Conservation (phyloP, 2,329 filamentous ascomycete species). For the Xylariaceae sp. region DNA sequence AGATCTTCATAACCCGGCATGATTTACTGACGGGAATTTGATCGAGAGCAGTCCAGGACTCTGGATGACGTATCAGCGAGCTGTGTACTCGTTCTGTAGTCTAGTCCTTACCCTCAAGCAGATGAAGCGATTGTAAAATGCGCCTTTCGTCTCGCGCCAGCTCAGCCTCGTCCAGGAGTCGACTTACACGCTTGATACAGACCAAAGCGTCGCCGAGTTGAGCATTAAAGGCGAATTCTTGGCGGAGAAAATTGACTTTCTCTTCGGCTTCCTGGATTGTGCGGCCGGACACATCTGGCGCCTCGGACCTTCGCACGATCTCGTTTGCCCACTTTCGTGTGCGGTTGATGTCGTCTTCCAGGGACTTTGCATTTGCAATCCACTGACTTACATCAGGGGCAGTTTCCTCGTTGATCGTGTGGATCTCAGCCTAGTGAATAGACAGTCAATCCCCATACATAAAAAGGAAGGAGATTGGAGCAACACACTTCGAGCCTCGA, state of each 20-base stretch:
- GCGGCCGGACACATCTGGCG: conserved; percentile 48
- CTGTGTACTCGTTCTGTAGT: background rate
- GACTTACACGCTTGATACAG: conserved; percentile 52
- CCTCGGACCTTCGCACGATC: conserved; percentile 72
- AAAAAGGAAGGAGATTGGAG: background rate
- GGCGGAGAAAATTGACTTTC: conserved; percentile 50
- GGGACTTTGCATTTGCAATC: conserved; percentile 75
- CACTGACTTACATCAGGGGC: conserved; percentile 77
- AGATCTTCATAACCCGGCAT: conserved; percentile 57
- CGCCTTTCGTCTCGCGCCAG: conserved; percentile 47
- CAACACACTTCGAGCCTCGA: conserved; percentile 39
- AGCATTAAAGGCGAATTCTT: conserved; percentile 54
- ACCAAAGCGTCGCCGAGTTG: conserved; percentile 49
- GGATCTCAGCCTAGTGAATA: conserved; percentile 58
- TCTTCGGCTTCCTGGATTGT: conserved; percentile 48
- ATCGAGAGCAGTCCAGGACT: conserved; percentile 53
- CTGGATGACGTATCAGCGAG: conserved; percentile 34
- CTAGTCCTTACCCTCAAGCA: conserved; percentile 47
- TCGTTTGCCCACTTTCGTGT: conserved; percentile 74
- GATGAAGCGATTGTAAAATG: conserved; percentile 50
- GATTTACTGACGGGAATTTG: conserved; percentile 55
- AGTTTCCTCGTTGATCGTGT: conserved; percentile 67
- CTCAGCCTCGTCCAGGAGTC: conserved; percentile 58
- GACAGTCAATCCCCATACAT: conserved; percentile 6
- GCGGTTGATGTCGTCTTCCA: conserved; percentile 78